Evolutionary conservation across 768 basidiomycete genomes (phyloP).

Genomic region (Trametes gibbosa): DNA sequence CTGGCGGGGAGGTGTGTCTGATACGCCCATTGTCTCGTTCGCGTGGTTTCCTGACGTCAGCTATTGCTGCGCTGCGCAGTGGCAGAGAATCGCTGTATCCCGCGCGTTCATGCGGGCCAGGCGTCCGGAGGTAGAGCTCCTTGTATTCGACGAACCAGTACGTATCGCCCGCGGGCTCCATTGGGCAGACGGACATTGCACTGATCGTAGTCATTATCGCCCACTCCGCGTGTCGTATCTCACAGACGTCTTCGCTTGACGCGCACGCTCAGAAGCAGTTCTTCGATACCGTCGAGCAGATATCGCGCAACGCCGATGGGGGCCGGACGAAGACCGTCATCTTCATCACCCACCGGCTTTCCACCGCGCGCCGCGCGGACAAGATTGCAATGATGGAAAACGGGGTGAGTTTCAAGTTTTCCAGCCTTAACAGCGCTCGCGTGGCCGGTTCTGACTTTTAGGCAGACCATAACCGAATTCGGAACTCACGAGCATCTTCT

Average conservation of each 20-base stretch:
- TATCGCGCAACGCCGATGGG: constrained; percentile 57
- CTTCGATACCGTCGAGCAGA: constrained; percentile 69
- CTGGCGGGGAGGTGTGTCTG: constrained; percentile 74
- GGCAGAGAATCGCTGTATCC: constrained; percentile 85
- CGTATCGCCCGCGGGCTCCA: constrained; percentile 25
- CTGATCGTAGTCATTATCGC: background rate
- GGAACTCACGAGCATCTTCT: constrained; percentile 72
- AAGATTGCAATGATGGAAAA: constrained; percentile 86
- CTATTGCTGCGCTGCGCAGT: constrained; percentile 40
- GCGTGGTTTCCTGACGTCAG: background rate
- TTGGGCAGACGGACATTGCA: background rate
- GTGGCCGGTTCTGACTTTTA: background rate
- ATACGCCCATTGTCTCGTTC: background rate
- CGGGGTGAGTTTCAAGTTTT: constrained; percentile 42
- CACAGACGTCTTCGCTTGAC: constrained; percentile 75
- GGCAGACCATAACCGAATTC: constrained; percentile 71
- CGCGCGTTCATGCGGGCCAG: constrained; percentile 84
- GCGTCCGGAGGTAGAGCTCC: constrained; percentile 70
- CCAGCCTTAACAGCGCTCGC: background rate
- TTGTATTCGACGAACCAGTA: constrained; percentile 85
- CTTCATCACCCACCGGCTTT: constrained; percentile 81
- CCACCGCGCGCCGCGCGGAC: constrained; percentile 79
- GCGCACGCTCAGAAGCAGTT: constrained; percentile 77
- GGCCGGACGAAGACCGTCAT: constrained; percentile 68
- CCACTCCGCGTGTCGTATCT: too few relatives aligned